Evolutionary conservation across 176 grass and related monocot genomes (phyloP).

Genomic region (Paspalum vaginatum): DNA sequence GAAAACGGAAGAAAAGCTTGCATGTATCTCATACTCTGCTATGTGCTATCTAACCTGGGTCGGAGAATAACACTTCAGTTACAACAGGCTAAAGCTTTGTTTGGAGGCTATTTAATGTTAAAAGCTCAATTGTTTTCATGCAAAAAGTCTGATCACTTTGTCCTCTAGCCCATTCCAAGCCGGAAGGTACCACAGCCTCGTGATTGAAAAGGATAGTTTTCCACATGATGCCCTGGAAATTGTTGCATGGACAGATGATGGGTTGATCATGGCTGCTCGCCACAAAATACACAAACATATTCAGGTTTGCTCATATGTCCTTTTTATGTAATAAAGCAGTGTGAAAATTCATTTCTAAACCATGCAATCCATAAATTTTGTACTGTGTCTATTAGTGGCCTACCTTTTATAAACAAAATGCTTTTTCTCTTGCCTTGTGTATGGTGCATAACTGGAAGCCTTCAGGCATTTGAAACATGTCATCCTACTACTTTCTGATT

Average conservation of each 20-base stretch:
- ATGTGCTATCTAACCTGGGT: not conserved
- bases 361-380: not conserved
- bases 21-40: not conserved
- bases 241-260: constrained; percentile 78
- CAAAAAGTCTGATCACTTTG: not conserved
- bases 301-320: constrained; percentile 38
- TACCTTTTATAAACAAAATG: not conserved
- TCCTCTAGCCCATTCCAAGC: constrained; percentile 65
- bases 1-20: not conserved
- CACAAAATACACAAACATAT: constrained; percentile 78
- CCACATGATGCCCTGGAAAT: constrained; percentile 67
- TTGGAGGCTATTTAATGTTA: not conserved
- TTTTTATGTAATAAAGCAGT: not conserved
- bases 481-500: not conserved
- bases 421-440: not conserved
- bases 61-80: not conserved
- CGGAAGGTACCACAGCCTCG: constrained; percentile 80
- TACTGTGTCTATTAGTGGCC: not conserved
- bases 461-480: not conserved
- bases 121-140: not conserved
- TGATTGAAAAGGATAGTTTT: constrained; percentile 78
- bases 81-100: not conserved
- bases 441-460: not conserved
- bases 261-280: constrained; percentile 68
- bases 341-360: not conserved